Evolutionary conservation across 2,329 filamentous ascomycete species (phyloP), one percentile per base, ranked within the genome.

Genomic region (Chalaropsis ovoidea): DNA sequence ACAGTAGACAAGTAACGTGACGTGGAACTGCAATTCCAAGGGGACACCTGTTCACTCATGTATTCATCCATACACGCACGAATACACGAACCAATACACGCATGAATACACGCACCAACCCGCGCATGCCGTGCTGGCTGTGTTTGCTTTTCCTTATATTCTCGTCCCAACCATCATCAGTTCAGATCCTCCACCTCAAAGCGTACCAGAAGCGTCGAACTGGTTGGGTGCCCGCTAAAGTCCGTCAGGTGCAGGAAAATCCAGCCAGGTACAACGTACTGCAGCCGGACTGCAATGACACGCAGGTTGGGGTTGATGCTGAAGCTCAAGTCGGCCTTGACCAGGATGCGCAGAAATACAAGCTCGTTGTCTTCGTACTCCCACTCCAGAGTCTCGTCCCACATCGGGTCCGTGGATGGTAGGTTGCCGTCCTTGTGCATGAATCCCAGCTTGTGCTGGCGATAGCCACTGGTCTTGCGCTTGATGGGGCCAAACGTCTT

Each of bases 241-340:
- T 88, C 85, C 69, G 87, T 70, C 81, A 88, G 81, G 3, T 83
- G 76, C 47, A 88, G 77, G 66, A 88, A 87, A 2, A 74, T 79
- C 86, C 86, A 88, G 0, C 80, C 84, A 0, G 77, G 75, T 6
- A 75, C 73, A 1, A 79, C 77, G 71, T 87, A 87, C 66, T 78
- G 68, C 35, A 88, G 70, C 54, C 86, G 74, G n/a, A 88, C 79
- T 0, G 84, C 81, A 0, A 81, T 77, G 1, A 86, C 83, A 0
- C 81, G 82, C 68, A 86, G 80, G 63, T 84, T 80, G 0, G 85
- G 84, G 69, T 88, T 88, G 56, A 75, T 75, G 0, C 82, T 75
- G 72, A 83, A 88, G 68, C 78, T 79, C 67, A 86, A 83, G 67
- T 88, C 85, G 69, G 81, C 85, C 77, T 88, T 88, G 74, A 88